Conservation (phyloP, 108 stramenopile species). For the Cyclotella baltica region DNA sequence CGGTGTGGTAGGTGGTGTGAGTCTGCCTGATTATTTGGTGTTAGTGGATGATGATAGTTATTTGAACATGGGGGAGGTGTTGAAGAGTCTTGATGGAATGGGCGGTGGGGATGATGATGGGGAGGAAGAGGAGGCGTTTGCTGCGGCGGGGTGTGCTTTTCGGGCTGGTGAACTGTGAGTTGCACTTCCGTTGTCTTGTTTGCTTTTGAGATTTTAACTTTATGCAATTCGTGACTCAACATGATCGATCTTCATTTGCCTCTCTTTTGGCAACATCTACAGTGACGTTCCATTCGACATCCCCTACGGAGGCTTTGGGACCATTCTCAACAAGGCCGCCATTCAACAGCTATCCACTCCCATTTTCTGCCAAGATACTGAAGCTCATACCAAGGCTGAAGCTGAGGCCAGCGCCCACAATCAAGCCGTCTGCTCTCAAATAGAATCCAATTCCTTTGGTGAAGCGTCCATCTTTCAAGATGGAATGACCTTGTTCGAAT, state of each 20-base stretch:
- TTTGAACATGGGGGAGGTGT: conserved; percentile 7
- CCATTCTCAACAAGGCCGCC: conserved; percentile 24
- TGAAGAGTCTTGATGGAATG: conserved; percentile 1
- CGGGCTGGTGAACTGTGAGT: conserved; percentile 1
- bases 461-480: conserved; percentile 11
- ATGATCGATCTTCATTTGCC: not conserved
- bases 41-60: conserved; percentile 21
- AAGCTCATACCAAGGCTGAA: not conserved
- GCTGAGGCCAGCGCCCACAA: too few relatives aligned
- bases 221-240: not conserved
- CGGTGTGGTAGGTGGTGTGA: too few relatives aligned
- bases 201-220: not conserved
- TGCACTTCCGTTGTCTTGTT: too few relatives aligned
- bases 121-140: too few relatives aligned
- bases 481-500: conserved; percentile 9
- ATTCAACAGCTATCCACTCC: conserved; percentile 35
- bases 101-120: too few relatives aligned
- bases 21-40: conserved; percentile 11
- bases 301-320: conserved; percentile 58
- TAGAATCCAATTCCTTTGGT: not conserved
- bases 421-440: conserved; percentile 5
- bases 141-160: conserved; percentile 16
- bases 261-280: not conserved
- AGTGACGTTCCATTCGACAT: conserved; percentile 22
- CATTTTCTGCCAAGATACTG: not conserved